These are phyloP conservation scores for Fusarium oxysporum DNA, from an alignment of 2,329 filamentous ascomycete species.

Conservation along the genomic window DNA sequence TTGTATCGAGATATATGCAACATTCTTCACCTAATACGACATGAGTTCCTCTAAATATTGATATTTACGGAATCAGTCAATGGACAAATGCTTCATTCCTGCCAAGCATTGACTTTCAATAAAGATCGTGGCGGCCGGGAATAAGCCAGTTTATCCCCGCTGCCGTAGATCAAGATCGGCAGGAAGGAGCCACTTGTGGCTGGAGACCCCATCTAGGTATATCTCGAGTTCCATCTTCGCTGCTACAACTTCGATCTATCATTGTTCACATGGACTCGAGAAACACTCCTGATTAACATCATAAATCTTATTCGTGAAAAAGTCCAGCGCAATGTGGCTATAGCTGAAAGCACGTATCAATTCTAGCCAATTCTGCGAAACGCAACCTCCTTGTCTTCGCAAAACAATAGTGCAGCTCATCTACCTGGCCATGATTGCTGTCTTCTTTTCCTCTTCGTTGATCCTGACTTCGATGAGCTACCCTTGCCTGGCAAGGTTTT, in stretches of 20 bases:
- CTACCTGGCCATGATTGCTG: not conserved
- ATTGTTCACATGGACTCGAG: not conserved
- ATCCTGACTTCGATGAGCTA: not conserved
- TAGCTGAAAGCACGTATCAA: not conserved
- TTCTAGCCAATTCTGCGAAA: not conserved
- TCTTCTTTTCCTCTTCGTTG: constrained; percentile 3
- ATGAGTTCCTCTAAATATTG: not conserved
- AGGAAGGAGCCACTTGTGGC: constrained; percentile 34
- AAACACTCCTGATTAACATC: not conserved
- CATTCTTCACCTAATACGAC: not conserved
- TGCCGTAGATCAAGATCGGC: constrained; percentile 31
- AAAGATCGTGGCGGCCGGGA: constrained; percentile 26
- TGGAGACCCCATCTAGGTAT: not conserved
- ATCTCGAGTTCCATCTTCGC: not conserved
- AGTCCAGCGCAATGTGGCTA: not conserved
- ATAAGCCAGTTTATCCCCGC: constrained; percentile 24
- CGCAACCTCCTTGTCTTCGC: not conserved
- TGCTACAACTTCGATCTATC: constrained; percentile 4
- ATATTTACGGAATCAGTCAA: not conserved
- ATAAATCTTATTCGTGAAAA: not conserved
- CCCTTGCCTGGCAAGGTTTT: not conserved
- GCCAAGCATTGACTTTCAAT: constrained; percentile 30
- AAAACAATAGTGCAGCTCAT: not conserved
- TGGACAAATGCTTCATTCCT: not conserved
- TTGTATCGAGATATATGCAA: constrained; percentile 1